Evolutionary conservation across 805 yeast genomes (phyloP).

Genomic region (Spencermartinsiella europaea): DNA sequence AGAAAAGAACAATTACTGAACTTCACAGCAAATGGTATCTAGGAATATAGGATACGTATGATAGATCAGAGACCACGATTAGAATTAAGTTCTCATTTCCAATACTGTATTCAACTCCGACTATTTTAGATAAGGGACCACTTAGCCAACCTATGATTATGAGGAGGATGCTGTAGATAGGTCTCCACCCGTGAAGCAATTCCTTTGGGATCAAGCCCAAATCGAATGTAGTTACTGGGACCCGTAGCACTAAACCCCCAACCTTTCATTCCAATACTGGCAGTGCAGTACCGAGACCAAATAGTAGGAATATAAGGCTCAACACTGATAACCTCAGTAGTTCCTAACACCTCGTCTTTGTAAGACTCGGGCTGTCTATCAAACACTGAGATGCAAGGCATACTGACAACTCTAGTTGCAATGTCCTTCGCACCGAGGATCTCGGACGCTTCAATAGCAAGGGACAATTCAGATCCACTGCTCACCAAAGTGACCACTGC

Average conservation of each 20-base stretch:
- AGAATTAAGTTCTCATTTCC: too few species aligned
- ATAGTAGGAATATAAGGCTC: constrained; percentile 36
- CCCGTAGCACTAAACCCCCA: constrained; percentile 37
- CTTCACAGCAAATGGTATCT: too few species aligned
- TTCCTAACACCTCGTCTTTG: constrained; percentile 22
- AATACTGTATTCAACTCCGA: too few species aligned
- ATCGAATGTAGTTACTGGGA: constrained; percentile 30
- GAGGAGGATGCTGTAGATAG: constrained; percentile 1
- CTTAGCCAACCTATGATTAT: constrained; percentile 2
- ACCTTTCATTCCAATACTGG: constrained; percentile 32
- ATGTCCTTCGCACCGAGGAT: constrained; percentile 25
- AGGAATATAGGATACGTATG: too few species aligned
- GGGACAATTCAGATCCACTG: constrained; percentile 17
- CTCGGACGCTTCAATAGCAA: constrained; percentile 44
- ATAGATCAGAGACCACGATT: too few species aligned
- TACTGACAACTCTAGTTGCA: constrained; percentile 27
- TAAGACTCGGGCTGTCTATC: constrained; percentile 28
- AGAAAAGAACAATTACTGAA: too few species aligned
- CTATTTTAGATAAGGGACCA: constrained; percentile 3
- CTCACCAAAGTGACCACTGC: constrained; percentile 13
- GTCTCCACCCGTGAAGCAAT: constrained; percentile 4
- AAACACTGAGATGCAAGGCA: constrained; percentile 26
- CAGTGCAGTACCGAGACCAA: constrained; percentile 37
- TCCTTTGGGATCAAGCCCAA: constrained; percentile 23
- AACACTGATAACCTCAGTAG: constrained; percentile 30